These are phyloP conservation scores for Ophioceras dolichostomum DNA, from an alignment of 2,329 filamentous ascomycete species.

Conservation along the genomic window DNA sequence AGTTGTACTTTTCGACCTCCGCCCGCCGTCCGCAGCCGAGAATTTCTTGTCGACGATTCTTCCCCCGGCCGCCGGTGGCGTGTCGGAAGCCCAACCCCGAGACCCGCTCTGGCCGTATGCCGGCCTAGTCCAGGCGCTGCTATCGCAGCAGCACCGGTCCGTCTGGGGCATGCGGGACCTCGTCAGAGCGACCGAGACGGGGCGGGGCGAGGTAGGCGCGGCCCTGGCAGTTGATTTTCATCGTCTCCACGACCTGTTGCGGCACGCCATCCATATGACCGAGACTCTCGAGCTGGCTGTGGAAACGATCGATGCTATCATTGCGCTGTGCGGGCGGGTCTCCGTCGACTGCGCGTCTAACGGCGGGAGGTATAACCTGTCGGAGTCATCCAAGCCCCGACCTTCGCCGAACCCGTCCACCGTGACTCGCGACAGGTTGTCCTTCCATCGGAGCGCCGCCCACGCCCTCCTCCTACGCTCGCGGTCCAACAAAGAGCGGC, in stretches of 20 bases:
- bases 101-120: constrained; percentile 25
- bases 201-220: no score
- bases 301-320: constrained; percentile 8
- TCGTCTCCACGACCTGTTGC: constrained; percentile 9
- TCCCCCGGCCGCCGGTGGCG: no score
- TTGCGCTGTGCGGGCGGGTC: no score
- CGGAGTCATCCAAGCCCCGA: no score
- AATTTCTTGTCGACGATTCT: neutral
- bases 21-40: no score
- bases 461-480: constrained; percentile 22
- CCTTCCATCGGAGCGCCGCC: constrained; percentile 19
- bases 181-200: constrained; percentile 14
- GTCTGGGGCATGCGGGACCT: constrained; percentile 26
- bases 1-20: neutral
- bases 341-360: no score
- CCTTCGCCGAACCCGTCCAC: no score
- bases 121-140: constrained; percentile 16
- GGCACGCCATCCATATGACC: constrained; percentile 30
- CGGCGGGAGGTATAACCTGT: no score
- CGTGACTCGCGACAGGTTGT: constrained; percentile 12
- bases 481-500: constrained; percentile 25
- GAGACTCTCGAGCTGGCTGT: constrained; percentile 25
- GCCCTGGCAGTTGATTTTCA: neutral
- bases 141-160: constrained; percentile 17
- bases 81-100: neutral